Percentiles rank a stretch among this genome's conserved stretches.
Conservation (phyloP, 805 yeast species). For the Citeromyces nyonsensis region DNA sequence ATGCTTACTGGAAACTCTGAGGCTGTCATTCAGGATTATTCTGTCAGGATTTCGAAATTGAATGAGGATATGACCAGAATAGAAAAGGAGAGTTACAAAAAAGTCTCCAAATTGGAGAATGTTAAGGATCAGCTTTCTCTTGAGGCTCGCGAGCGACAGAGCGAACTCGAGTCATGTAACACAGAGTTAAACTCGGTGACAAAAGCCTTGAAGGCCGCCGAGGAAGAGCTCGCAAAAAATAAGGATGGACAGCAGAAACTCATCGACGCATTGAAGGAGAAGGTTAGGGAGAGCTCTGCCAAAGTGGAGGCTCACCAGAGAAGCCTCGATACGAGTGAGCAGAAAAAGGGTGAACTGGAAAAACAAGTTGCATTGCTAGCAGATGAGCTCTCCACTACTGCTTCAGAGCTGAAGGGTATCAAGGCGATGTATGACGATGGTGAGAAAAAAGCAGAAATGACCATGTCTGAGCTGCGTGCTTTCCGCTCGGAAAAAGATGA, state of each 20-base stretch:
- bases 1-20: slow-evolving; percentile 32
- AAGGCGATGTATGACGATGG: slow-evolving; percentile 3
- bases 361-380: slow-evolving; percentile 2
- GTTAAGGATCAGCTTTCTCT: slow-evolving; percentile 4
- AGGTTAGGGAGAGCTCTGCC: slow-evolving; percentile 1
- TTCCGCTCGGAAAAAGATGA: neutral
- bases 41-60: slow-evolving; percentile 23
- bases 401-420: slow-evolving; percentile 2
- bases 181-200: slow-evolving; percentile 1
- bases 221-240: neutral
- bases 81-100: slow-evolving; percentile 4
- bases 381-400: slow-evolving; percentile 2
- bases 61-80: slow-evolving; percentile 16
- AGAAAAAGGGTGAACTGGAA: neutral
- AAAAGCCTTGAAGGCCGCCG: slow-evolving; percentile 1
- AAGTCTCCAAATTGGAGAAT: slow-evolving; percentile 6
- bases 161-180: slow-evolving; percentile 2
- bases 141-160: slow-evolving; percentile 4
- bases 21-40: slow-evolving; percentile 29
- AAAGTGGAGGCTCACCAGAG: slow-evolving; percentile 1
- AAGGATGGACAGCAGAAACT: slow-evolving; percentile 1
- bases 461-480: slow-evolving; percentile 1
- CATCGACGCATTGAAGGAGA: neutral
- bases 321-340: slow-evolving; percentile 1
- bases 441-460: slow-evolving; percentile 1